Evolutionary conservation across 208 protist species (phyloP).

Genomic region (Porcisia hertigi): DNA sequence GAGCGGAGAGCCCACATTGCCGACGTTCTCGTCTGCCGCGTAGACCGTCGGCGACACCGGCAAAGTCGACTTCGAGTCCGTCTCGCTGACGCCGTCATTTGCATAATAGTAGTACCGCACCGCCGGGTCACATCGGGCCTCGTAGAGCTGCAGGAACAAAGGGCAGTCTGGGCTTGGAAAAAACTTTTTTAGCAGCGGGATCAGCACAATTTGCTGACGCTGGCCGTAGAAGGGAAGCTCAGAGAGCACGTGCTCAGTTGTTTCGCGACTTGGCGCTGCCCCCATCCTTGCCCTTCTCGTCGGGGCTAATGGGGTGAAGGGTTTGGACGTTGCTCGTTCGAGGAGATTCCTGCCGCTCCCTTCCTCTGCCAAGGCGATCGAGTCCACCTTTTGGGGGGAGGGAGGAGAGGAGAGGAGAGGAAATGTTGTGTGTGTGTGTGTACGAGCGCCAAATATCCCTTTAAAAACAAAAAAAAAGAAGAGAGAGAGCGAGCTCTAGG

Average conservation of each 20-base stretch:
- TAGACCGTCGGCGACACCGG: slow-evolving; percentile 9
- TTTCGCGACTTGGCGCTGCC: slow-evolving; percentile 59
- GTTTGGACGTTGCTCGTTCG: background rate
- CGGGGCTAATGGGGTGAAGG: background rate
- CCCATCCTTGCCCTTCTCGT: slow-evolving; percentile 39
- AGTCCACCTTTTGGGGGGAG: too few species aligned
- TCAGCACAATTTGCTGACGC: slow-evolving; percentile 48
- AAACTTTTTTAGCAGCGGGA: slow-evolving; percentile 56
- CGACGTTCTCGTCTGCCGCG: slow-evolving; percentile 6
- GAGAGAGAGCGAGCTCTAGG: background rate
- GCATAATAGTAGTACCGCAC: slow-evolving; percentile 69
- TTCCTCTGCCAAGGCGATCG: background rate
- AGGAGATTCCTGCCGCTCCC: too few species aligned
- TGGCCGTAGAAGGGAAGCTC: slow-evolving; percentile 46
- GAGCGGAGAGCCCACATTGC: background rate
- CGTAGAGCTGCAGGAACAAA: slow-evolving; percentile 64
- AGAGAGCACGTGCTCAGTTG: slow-evolving; percentile 21
- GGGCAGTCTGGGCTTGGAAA: slow-evolving; percentile 56
- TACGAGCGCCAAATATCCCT: background rate
- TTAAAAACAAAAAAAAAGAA: background rate
- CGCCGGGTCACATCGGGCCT: slow-evolving; percentile 50
- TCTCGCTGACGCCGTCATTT: slow-evolving; percentile 8
- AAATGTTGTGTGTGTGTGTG: background rate
- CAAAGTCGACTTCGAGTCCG: background rate
- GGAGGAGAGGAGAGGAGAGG: too few species aligned